phyloP scores from a whole-genome alignment of 2,329 filamentous ascomycete genomes.

The Coniella lustricola region DNA sequence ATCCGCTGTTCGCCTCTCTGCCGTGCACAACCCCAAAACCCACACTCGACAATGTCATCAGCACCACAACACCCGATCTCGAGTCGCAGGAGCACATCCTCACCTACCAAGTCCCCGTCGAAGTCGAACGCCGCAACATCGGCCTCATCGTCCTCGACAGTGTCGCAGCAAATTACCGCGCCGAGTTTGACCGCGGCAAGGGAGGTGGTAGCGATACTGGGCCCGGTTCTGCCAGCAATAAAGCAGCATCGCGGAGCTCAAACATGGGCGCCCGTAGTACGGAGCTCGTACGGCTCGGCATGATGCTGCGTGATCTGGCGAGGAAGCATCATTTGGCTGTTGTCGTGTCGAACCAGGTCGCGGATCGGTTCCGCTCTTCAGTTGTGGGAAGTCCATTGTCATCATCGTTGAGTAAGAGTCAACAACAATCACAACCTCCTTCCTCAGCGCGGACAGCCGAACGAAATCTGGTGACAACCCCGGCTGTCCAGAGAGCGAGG shows the following conservation, averaged over 20 bases:
- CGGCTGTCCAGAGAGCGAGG: not conserved
- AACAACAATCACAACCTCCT: constrained; percentile 18
- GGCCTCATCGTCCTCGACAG: constrained; percentile 85
- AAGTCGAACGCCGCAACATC: constrained; percentile 66
- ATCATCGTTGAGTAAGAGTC: constrained; percentile 17
- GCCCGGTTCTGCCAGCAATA: constrained; percentile 16
- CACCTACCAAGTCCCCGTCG: constrained; percentile 83
- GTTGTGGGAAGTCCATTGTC: constrained; percentile 10
- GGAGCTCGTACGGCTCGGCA: constrained; percentile 71
- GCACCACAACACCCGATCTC: constrained; percentile 78
- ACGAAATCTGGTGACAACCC: constrained; percentile 7
- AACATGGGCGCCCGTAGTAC: constrained; percentile 69
- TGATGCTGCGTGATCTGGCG: constrained; percentile 69
- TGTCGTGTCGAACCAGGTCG: constrained; percentile 92
- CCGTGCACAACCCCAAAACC: constrained; percentile 32
- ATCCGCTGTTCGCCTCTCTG: constrained; percentile 49
- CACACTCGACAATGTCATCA: constrained; percentile 69
- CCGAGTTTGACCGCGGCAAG: constrained; percentile 70
- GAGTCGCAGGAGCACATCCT: constrained; percentile 95
- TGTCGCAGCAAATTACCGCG: constrained; percentile 90
- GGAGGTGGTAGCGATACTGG: no score
- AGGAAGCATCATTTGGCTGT: constrained; percentile 69
- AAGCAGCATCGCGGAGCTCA: constrained; percentile 27
- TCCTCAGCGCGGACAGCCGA: not conserved
- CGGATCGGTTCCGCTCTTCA: constrained; percentile 63